Percentiles rank a stretch among this genome's conserved stretches.
These are phyloP conservation scores for Aspergillus bridgeri DNA, from an alignment of 495 filamentous ascomycete species.

Conservation along the genomic window DNA sequence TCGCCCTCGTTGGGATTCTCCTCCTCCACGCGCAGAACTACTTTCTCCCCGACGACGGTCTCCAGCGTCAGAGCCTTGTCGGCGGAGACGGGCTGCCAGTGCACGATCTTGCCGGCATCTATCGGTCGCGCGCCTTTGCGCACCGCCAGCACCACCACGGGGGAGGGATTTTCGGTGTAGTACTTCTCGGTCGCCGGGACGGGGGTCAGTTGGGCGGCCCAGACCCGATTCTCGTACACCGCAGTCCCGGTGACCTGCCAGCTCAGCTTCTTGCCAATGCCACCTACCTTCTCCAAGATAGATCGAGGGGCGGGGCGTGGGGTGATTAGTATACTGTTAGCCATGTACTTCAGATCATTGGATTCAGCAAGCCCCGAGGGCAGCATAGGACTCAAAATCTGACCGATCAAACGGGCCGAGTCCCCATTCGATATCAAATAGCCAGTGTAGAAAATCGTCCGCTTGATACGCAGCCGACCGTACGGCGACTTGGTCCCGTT, in stretches of 20 bases:
- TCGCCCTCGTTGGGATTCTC: constrained; percentile 54
- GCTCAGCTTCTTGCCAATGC: constrained; percentile 71
- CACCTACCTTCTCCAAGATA: constrained; percentile 78
- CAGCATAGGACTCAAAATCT: constrained; percentile 56
- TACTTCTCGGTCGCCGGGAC: constrained; percentile 59
- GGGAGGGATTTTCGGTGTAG: constrained; percentile 71
- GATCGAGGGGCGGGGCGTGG: constrained; percentile 62
- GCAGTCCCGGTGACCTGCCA: constrained; percentile 81
- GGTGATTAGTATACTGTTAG: constrained; percentile 87
- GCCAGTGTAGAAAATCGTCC: constrained; percentile 89
- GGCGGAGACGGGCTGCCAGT: constrained; percentile 74
- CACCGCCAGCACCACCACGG: constrained; percentile 72
- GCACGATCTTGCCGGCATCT: constrained; percentile 77
- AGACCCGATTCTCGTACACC: constrained; percentile 72
- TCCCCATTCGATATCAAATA: constrained; percentile 75
- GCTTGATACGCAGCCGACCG: constrained; percentile 65
- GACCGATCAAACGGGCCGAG: constrained; percentile 63
- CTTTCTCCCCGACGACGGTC: constrained; percentile 81
- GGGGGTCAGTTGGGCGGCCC: constrained; percentile 78
- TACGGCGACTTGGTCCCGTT: constrained; percentile 30
- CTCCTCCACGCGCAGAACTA: constrained; percentile 72
- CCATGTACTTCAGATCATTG: constrained; percentile 75
- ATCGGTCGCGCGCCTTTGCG: constrained; percentile 68
- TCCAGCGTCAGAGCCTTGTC: constrained; percentile 69
- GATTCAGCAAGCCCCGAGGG: constrained; percentile 43